Conservation (phyloP, 768 basidiomycete genomes). For the Suillus bovinus region DNA sequence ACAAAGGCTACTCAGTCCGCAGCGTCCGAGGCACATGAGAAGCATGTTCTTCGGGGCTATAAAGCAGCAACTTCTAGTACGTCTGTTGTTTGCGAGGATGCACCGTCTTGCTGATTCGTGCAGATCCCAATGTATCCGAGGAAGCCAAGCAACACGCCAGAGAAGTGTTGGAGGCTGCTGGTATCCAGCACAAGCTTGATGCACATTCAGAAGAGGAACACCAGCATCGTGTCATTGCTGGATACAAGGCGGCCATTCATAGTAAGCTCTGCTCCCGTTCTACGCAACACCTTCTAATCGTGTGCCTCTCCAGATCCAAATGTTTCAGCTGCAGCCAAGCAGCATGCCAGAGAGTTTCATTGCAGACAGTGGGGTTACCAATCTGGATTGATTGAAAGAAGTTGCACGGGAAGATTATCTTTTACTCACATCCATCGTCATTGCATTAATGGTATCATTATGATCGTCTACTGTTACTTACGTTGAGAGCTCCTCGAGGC, state of each 20-base stretch:
- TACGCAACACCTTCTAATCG: constrained; percentile 4
- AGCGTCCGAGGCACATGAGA: constrained; percentile 11
- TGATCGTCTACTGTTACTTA: constrained; percentile 7
- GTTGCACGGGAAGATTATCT: not conserved
- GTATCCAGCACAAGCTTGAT: constrained; percentile 33
- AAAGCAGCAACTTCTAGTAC: constrained; percentile 49
- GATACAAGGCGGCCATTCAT: constrained; percentile 55
- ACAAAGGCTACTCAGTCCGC: not conserved
- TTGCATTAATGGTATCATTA: constrained; percentile 9
- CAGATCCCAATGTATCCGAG: constrained; percentile 46
- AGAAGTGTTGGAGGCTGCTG: constrained; percentile 51
- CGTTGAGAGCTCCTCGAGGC: constrained; percentile 38
- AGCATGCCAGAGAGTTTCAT: constrained; percentile 47
- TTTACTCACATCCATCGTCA: not conserved
- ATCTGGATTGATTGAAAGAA: constrained; percentile 9
- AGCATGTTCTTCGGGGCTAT: constrained; percentile 43
- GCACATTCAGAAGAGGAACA: constrained; percentile 40
- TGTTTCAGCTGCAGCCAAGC: constrained; percentile 49
- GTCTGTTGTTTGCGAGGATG: constrained; percentile 7
- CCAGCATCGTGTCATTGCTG: constrained; percentile 47
- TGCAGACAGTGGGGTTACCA: constrained; percentile 26
- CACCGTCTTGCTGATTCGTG: not conserved
- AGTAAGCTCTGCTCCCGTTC: constrained; percentile 31
- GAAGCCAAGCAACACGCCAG: constrained; percentile 55
- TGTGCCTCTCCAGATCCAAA: constrained; percentile 37